phyloP scores from a whole-genome alignment of 2,329 filamentous ascomycete genomes.

The Arthrobotrys entomopaga region DNA sequence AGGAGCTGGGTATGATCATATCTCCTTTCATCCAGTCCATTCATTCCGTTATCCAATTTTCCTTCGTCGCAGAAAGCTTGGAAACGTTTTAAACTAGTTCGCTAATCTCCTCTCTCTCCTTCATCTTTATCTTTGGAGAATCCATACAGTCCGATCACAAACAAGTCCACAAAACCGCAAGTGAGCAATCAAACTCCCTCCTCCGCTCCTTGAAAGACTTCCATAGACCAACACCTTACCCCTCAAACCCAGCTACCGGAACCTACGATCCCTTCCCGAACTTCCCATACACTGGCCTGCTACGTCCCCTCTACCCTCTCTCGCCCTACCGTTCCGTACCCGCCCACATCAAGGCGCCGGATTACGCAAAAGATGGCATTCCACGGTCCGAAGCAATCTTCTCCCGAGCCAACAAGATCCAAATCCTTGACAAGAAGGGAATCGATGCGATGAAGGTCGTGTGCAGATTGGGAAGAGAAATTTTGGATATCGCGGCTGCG shows the following conservation, averaged over 20 bases:
- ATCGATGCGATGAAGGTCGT: constrained; percentile 83
- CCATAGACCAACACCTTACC: constrained; percentile 73
- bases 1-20: constrained; percentile 92
- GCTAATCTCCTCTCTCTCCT: constrained; percentile 1
- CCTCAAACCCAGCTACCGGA: constrained; percentile 81
- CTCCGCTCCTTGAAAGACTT: constrained; percentile 83
- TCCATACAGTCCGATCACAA: constrained; percentile 81
- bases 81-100: neutral
- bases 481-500: constrained; percentile 87
- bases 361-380: constrained; percentile 87
- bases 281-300: constrained; percentile 80
- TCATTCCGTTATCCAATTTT: neutral
- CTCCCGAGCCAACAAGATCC: constrained; percentile 61
- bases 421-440: constrained; percentile 57
- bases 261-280: constrained; percentile 91
- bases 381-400: constrained; percentile 70
- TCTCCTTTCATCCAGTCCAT: neutral
- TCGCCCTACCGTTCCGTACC: constrained; percentile 78
- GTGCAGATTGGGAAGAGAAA: constrained; percentile 85
- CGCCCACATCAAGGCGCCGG: constrained; percentile 81
- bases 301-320: constrained; percentile 88
- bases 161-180: constrained; percentile 80
- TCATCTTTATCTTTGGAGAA: neutral
- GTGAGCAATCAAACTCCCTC: constrained; percentile 72
- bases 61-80: neutral